Evolutionary conservation across 257 asterid species (phyloP).

Genomic region (Marsdenia floribunda): DNA sequence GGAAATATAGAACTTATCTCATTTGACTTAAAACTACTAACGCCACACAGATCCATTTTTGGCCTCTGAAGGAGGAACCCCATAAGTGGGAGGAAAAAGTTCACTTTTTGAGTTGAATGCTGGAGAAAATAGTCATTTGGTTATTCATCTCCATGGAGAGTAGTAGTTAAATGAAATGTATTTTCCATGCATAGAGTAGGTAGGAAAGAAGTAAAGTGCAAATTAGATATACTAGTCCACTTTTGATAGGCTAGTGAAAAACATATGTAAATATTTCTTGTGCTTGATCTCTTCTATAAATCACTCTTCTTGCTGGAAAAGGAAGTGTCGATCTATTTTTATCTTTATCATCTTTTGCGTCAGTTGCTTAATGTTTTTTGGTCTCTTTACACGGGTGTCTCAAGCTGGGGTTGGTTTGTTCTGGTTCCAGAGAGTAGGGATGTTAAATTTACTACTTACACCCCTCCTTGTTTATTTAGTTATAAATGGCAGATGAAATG

Average conservation of each 20-base stretch:
- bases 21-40: slow-evolving; percentile 34
- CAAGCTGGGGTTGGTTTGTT: not conserved
- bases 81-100: slow-evolving; percentile 7
- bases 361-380: not conserved
- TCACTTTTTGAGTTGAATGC: slow-evolving; percentile 14
- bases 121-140: slow-evolving; percentile 10
- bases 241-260: slow-evolving; percentile 10
- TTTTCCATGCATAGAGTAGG: slow-evolving; percentile 20
- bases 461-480: too few species aligned
- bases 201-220: slow-evolving; percentile 20
- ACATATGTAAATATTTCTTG: slow-evolving; percentile 19
- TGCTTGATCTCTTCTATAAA: not conserved
- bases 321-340: not conserved
- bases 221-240: slow-evolving; percentile 17
- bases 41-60: slow-evolving; percentile 24
- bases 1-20: slow-evolving; percentile 29
- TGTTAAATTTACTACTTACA: not conserved
- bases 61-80: slow-evolving; percentile 5
- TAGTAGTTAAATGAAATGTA: slow-evolving; percentile 17
- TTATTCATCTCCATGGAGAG: slow-evolving; percentile 19
- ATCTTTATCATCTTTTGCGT: not conserved
- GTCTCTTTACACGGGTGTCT: not conserved
- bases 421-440: not conserved
- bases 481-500: not conserved
- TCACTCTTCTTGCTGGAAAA: not conserved